Base-by-base conservation (phyloP, 305 asterid genomes). In the Petunia hybrid region DNA sequence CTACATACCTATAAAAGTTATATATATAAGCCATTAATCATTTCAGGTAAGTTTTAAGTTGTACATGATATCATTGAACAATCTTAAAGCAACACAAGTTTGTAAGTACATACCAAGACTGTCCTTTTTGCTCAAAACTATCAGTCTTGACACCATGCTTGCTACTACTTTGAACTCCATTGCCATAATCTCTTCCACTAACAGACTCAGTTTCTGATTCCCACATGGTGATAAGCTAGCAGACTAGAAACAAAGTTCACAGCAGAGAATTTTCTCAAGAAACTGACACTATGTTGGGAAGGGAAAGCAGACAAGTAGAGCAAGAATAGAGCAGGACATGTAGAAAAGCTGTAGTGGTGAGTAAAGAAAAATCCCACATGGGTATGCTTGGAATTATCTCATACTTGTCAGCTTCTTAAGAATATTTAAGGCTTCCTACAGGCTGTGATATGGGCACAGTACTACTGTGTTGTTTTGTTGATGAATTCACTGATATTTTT, bases 81-180 rank as follows among this genome's bases (percentile, higher is more conserved):
- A 39, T 5, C 10, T 39, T 41, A 43, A 43, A 55, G 4, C 1
- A 55, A 14, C 4, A 82, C 3, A 14, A 56, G 56, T 51, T 36
- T 16, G 73, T 68, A 45, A 10, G 48, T 43, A 59, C 83, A 80
- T 87, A 94, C 97, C 98, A 94, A 76, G 97, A 94, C 4, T 85
- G 91, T 80, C 98, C 98, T 88, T 90, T 88, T 83, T 84, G 97
- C 87, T 93, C 98, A 80, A 94, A 94, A 9, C 95, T 92, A 83
- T 93, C 97, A 56, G 94, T 91, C 89, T 88, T 81, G 39, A 92
- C 85, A 1, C 97, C 90, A 10, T 90, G 90, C 66, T 88, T 91
- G 85, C 69, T 86, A 2, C 91, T 77, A 6, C 90, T 82, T 59
- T 87, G 87, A 65, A 85, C 87, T 82, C 97, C 98, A 82, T 91